Base-by-base conservation (phyloP, 139 green algal species). In the Tetraselmis striata region DNA sequence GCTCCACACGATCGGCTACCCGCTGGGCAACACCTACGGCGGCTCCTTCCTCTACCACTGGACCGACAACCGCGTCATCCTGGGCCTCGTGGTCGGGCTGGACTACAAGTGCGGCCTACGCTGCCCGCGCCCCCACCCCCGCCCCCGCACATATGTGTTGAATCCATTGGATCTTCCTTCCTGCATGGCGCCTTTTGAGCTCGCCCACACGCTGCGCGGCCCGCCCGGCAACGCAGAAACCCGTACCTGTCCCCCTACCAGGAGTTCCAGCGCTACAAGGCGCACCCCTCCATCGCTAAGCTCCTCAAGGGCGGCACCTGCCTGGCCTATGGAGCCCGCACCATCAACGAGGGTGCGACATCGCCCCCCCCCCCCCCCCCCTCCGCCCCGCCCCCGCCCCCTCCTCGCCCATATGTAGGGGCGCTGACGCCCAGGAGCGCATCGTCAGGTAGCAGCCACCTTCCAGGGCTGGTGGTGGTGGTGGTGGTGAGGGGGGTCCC, bases 31-130 rank as follows among this genome's bases (percentile, higher is more conserved):
- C 77, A 92, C 89, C 0, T 98, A 98, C 79, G 96, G 96, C 5
- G 95, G 96, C 32, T 89, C 83, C 58, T 99, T 95, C 83, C 75
- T 98, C 28, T 99, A 99, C 88, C 95, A 98, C 87, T 97, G 97
- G 95, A 85, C 83, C 1, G 86, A 95, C 59, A 90, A 91, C 75
- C 78, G 86, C 1, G 93, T 98, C 11, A 86, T 93, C 24, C 80
- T 98, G 79, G 95, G 95, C 26, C 82, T 96, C 22, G 94, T 98
- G 28, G 84, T 95, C 0, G 95, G 82, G 0, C 85, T 98, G 79
- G 95, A 98, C 88, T 98, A 98, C 89, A 67, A 67, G 45, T 67
- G 45, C 11, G 45, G 11, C 45, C 45, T 18, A 5, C 18, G 11
- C 45, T n/a, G n/a, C n/a, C n/a, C n/a, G n/a, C n/a, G n/a, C n/a